Evolutionary conservation across 1,284 basidiomycete species (phyloP).

Genomic region (Pascua guehoae): DNA sequence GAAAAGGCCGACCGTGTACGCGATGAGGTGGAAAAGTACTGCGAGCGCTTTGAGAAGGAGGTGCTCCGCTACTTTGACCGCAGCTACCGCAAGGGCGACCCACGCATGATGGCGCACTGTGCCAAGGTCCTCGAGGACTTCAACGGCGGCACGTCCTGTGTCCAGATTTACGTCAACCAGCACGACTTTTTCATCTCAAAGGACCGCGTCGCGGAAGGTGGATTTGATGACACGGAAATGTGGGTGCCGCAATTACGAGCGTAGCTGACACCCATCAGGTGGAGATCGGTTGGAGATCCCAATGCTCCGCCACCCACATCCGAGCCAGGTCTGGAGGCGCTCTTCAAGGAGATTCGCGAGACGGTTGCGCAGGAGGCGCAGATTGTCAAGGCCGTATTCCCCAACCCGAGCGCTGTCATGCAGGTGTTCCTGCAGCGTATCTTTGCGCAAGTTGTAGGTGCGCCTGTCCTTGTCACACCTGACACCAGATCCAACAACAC

Average conservation of each 20-base stretch:
- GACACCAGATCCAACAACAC: constrained; percentile 81
- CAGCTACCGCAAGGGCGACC: constrained; percentile 92
- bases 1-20: constrained; percentile 47
- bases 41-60: constrained; percentile 98
- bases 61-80: constrained; percentile 94
- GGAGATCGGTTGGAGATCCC: constrained; percentile 76
- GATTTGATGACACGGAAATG: constrained; percentile 56
- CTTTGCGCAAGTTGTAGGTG: constrained; percentile 89
- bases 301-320: constrained; percentile 70
- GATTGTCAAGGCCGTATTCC: constrained; percentile 98
- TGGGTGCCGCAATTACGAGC: constrained; percentile 46
- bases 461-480: not conserved
- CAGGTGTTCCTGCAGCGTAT: constrained; percentile 96
- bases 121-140: constrained; percentile 95
- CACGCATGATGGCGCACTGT: constrained; percentile 99
- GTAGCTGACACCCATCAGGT: constrained; percentile 54
- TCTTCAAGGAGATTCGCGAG: constrained; percentile 82
- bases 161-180: constrained; percentile 99
- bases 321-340: constrained; percentile 72
- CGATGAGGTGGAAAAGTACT: constrained; percentile 83
- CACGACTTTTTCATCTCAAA: constrained; percentile 96
- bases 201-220: constrained; percentile 59
- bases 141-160: constrained; percentile 93
- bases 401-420: constrained; percentile 95
- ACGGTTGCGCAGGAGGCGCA: constrained; percentile 95